Evolutionary conservation across 306 rosid genomes (phyloP), one percentile per base, ranked within the genome.

Genomic region (Mimosa pudica): DNA sequence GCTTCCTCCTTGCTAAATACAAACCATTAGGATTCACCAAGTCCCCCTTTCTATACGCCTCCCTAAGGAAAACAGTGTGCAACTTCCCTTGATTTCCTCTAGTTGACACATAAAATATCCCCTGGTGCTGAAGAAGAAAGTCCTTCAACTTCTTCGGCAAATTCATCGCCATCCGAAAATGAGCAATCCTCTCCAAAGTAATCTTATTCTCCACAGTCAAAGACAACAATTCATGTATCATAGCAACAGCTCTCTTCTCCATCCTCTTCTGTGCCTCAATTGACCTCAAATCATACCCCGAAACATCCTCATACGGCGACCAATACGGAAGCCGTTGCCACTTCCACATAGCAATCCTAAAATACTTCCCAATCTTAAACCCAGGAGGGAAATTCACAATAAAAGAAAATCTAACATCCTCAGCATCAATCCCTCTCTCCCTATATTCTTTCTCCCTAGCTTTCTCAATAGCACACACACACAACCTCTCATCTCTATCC

Each of bases 61-160:
- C 93, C 84, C 97, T 85, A 10, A 94, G 90, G 81, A 92, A 94
- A 83, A 94, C 93, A 0, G 97, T 94, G 41, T 94, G 97, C n/a
- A 94, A 94, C 90, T 94, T 94, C 70, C 97, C 98, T 0, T 88
- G 94, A 77, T 94, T 91, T 47, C 97, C 98, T 77, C 97, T 85
- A 0, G 98, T 92, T 6, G 97, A 94, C 18, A 94, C 69, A 80
- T 94, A 94, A 51, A 94, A 92, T 66, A 92, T 89, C 74, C 98
- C 98, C 83, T 92, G 98, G 58, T 94, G 97, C 81, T 89, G 98
- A 0, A 92, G 97, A 49, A 94, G 91, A 78, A 94, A 92, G 4
- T 91, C 98, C 84, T 94, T 92, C 90, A 94, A 73, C 90, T 85
- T 89, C 83, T 89, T 92, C 0, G 97, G 98, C 88, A 94, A 72